These are phyloP conservation scores for Athelia sp. DNA, from an alignment of 1,284 basidiomycete species.

Conservation along the genomic window DNA sequence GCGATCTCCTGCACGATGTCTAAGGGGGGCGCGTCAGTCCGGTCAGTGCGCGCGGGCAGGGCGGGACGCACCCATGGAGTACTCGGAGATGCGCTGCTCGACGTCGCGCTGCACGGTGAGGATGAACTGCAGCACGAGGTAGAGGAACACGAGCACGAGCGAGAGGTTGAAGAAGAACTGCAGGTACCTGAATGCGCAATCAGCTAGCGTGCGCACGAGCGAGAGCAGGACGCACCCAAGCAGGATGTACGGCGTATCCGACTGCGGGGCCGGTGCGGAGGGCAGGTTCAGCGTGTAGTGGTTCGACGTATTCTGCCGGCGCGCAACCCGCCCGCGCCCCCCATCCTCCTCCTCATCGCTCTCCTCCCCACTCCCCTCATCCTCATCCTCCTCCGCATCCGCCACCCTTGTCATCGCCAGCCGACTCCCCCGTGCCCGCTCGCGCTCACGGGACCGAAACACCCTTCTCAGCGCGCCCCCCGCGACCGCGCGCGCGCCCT, in stretches of 20 bases:
- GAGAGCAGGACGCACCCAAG: slow-evolving; percentile 54
- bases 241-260: slow-evolving; percentile 69
- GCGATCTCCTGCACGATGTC: slow-evolving; percentile 89
- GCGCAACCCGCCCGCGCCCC: slow-evolving; percentile 36
- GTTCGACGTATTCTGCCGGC: slow-evolving; percentile 64
- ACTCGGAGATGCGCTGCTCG: slow-evolving; percentile 81
- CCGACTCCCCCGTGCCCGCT: slow-evolving; percentile 34
- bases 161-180: slow-evolving; percentile 95
- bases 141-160: slow-evolving; percentile 80
- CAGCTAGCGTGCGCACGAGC: background rate
- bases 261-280: slow-evolving; percentile 44
- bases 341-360: slow-evolving; percentile 30
- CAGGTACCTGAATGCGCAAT: slow-evolving; percentile 59
- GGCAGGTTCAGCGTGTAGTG: slow-evolving; percentile 80
- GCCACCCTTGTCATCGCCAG: slow-evolving; percentile 8
- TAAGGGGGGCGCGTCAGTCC: no score
- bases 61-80: slow-evolving; percentile 93
- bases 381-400: slow-evolving; percentile 24
- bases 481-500: slow-evolving; percentile 46
- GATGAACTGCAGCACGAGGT: slow-evolving; percentile 82
- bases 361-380: slow-evolving; percentile 19
- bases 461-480: slow-evolving; percentile 68
- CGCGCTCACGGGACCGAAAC: slow-evolving; percentile 58
- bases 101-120: slow-evolving; percentile 90
- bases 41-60: background rate